Percentiles rank a stretch among this genome's conserved stretches.
These are phyloP conservation scores for Phytophthora pistaciae DNA, from an alignment of 352 stramenopile genomes.

Conservation along the genomic window DNA sequence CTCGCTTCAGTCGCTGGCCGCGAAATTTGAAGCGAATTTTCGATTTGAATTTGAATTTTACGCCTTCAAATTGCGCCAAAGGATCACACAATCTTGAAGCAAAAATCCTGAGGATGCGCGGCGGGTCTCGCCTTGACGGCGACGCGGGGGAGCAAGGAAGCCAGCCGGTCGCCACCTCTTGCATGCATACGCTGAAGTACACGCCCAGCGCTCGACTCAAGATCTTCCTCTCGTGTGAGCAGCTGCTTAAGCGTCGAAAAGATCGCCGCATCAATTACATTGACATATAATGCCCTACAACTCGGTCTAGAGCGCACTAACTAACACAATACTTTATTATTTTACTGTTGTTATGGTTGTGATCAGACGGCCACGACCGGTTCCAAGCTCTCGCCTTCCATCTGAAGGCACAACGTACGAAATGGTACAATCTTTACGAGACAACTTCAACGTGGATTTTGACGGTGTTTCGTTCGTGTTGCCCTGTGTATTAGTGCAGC, in stretches of 20 bases:
- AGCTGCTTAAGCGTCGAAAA: constrained; percentile 1
- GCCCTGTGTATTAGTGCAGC: constrained; percentile 51
- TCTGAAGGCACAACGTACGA: constrained; percentile 68
- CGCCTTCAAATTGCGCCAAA: constrained; percentile 31
- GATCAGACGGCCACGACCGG: constrained; percentile 73
- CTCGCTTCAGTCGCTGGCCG: constrained; percentile 8
- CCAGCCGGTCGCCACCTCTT: not conserved
- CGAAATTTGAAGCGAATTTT: constrained; percentile 39
- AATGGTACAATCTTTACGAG: not conserved
- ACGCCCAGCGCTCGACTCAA: constrained; percentile 58
- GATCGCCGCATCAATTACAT: not conserved
- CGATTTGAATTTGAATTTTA: constrained; percentile 47
- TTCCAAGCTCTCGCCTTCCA: constrained; percentile 80
- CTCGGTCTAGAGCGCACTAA: constrained; percentile 1
- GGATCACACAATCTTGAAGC: constrained; percentile 9
- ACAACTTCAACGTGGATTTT: not conserved
- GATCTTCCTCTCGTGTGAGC: constrained; percentile 81
- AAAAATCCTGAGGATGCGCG: constrained; percentile 17
- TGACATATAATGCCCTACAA: not conserved
- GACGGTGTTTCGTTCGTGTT: constrained; percentile 8
- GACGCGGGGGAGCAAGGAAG: constrained; percentile 5
- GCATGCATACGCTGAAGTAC: constrained; percentile 44
- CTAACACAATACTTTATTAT: not conserved
- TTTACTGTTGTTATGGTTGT: not conserved
- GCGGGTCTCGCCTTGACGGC: constrained; percentile 9